Evolutionary conservation across 2,329 filamentous ascomycete species (phyloP).

Genomic region (Pseudogymnoascus sp.): DNA sequence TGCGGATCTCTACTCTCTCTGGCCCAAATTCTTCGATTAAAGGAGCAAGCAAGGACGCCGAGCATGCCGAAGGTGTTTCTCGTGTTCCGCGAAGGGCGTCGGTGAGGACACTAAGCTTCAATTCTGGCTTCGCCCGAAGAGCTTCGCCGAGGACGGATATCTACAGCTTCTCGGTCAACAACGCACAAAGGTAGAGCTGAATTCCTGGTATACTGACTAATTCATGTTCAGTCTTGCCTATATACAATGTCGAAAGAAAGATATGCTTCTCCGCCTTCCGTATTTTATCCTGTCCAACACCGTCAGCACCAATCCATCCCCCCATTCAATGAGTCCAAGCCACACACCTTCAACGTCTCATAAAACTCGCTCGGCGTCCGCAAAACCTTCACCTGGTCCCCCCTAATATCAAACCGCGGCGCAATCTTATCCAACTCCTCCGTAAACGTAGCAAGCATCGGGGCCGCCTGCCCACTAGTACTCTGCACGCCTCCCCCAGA

Average conservation of each 20-base stretch:
- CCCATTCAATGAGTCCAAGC: slow-evolving; percentile 13
- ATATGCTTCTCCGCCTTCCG: slow-evolving; percentile 68
- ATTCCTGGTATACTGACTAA: slow-evolving; percentile 45
- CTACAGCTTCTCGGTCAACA: slow-evolving; percentile 32
- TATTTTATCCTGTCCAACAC: slow-evolving; percentile 62
- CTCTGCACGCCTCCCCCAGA: not conserved
- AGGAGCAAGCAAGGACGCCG: slow-evolving; percentile 78
- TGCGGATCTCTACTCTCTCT: slow-evolving; percentile 81
- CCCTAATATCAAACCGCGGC: slow-evolving; percentile 80
- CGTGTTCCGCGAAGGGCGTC: slow-evolving; percentile 87
- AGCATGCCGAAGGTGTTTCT: slow-evolving; percentile 78
- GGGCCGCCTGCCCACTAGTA: slow-evolving; percentile 21
- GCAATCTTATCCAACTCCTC: slow-evolving; percentile 80
- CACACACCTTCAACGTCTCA: slow-evolving; percentile 70
- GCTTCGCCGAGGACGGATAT: slow-evolving; percentile 72
- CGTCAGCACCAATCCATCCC: slow-evolving; percentile 21
- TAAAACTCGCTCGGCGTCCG: slow-evolving; percentile 85
- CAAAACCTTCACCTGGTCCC: slow-evolving; percentile 73
- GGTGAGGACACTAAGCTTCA: slow-evolving; percentile 82
- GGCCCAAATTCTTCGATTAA: slow-evolving; percentile 78
- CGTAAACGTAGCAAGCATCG: slow-evolving; percentile 52
- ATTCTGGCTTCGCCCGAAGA: slow-evolving; percentile 63
- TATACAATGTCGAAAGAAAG: slow-evolving; percentile 93
- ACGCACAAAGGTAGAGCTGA: slow-evolving; percentile 6
- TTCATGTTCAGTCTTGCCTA: slow-evolving; percentile 87